Evolutionary conservation across 73 alveolate genomes (phyloP), one percentile per base, ranked within the genome.

Genomic region (Paramecium caudatum): DNA sequence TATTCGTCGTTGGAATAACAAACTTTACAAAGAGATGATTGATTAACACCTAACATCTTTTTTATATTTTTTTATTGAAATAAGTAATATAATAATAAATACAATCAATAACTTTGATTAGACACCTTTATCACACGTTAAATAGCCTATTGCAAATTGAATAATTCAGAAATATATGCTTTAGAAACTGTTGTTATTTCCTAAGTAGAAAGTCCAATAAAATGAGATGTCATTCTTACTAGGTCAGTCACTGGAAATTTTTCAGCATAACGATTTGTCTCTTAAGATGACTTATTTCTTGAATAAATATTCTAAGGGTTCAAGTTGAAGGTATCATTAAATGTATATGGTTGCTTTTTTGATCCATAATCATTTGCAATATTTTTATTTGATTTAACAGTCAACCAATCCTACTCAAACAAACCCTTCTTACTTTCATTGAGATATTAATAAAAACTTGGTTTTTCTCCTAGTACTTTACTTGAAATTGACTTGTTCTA

Each of bases 151-250:
- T 62, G 13, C 30, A 65, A 65, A 21, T 32, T 65, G 32, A 33
- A 12, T 3, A 65, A 3, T 36, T 65, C 83, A n/a, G 16, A 36
- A 33, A 65, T 32, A 43, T 65, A 32, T 13, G 50, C 83, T 3
- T 36, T 8, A 3, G 83, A 65, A 33, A 65, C 49, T 4, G 13
- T 33, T 27, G 27, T 33, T 1, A 65, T 34, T 36, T 65, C 83
- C 34, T 65, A 1, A 3, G 55, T 13, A 1, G 83, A 65, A 32
- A 33, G 15, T 65, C 16, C 8, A 33, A 33, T 25, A 65, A 27
- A 65, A 65, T 65, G 55, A 10, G 50, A 13, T n/a, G 83, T 65
- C 83, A 65, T 65, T 65, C 83, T 65, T 9, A 13, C 83, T 10
- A 65, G 3, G n/a, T 65, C 37, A 8, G 83, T 30, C 16, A 65